Conservation (phyloP, 176 grass and related monocot genomes). For the Poa pratensis region DNA sequence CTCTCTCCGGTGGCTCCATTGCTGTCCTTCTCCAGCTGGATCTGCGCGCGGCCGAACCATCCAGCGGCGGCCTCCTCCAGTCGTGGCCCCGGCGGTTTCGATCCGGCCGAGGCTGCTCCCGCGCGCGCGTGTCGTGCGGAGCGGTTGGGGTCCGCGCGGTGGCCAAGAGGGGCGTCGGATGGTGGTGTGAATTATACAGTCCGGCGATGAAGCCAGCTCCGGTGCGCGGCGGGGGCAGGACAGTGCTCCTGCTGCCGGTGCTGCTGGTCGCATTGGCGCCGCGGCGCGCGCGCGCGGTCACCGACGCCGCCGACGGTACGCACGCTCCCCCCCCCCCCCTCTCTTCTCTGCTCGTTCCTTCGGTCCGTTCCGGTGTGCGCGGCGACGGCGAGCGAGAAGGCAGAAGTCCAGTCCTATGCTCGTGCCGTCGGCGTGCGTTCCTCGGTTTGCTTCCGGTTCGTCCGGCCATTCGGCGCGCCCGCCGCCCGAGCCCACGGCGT, state of each 20-base stretch:
- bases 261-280: conserved; percentile 44
- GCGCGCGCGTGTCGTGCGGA: neutral
- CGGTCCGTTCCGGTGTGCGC: neutral
- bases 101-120: neutral
- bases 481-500: neutral
- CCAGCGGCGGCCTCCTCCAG: neutral
- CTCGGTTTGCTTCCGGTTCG: neutral
- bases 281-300: conserved; percentile 38
- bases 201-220: conserved; percentile 24
- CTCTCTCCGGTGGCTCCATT: neutral
- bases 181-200: conserved; percentile 34
- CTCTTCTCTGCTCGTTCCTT: too few relatives aligned
- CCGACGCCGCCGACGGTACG: conserved; percentile 51
- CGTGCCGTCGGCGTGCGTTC: neutral
- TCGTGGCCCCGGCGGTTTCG: neutral
- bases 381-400: neutral
- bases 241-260: neutral
- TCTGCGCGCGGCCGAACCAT: neutral
- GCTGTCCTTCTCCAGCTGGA: neutral
- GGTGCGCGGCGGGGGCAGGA: neutral
- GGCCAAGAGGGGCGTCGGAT: conserved; percentile 10
- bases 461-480: neutral
- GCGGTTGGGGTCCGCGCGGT: too few relatives aligned
- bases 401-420: too few relatives aligned
- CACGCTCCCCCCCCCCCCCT: too few relatives aligned